Percentiles rank a stretch among this genome's conserved stretches.
These are phyloP conservation scores for Echinochloa phyllopogon DNA, from an alignment of 176 grass and related monocot genomes.

Conservation along the genomic window DNA sequence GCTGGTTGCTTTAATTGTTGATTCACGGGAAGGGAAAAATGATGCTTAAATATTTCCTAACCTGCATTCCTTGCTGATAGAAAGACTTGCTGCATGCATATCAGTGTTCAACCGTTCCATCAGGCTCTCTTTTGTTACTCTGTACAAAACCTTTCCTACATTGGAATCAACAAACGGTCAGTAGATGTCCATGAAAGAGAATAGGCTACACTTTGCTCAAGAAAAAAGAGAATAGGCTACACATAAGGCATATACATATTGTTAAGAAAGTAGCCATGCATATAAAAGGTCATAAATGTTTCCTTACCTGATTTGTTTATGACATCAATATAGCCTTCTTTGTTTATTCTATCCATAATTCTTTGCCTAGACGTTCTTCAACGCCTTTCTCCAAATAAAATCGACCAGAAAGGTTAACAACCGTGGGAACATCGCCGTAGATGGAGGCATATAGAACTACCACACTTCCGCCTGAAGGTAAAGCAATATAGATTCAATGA, in stretches of 20 bases:
- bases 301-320: conserved; percentile 61
- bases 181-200: background rate
- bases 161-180: background rate
- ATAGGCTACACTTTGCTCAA: background rate
- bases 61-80: conserved; percentile 86
- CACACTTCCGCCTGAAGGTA: conserved; percentile 73
- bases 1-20: conserved; percentile 15
- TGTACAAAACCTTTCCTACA: conserved; percentile 61
- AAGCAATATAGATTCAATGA: background rate
- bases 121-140: conserved; percentile 78
- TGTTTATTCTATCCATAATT: conserved; percentile 71
- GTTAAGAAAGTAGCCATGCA: background rate
- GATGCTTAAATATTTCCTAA: conserved; percentile 19
- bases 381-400: conserved; percentile 78
- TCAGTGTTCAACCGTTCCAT: conserved; percentile 78
- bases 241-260: background rate
- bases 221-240: background rate
- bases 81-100: conserved; percentile 70
- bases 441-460: conserved; percentile 90
- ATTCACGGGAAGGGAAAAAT: background rate
- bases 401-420: conserved; percentile 81
- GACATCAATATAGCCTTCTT: conserved; percentile 78
- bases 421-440: conserved; percentile 69
- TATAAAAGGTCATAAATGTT: background rate
- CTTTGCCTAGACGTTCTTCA: conserved; percentile 81